These are phyloP conservation scores for Panaeolus papilionaceus DNA, from an alignment of 768 basidiomycete species.

Conservation along the genomic window DNA sequence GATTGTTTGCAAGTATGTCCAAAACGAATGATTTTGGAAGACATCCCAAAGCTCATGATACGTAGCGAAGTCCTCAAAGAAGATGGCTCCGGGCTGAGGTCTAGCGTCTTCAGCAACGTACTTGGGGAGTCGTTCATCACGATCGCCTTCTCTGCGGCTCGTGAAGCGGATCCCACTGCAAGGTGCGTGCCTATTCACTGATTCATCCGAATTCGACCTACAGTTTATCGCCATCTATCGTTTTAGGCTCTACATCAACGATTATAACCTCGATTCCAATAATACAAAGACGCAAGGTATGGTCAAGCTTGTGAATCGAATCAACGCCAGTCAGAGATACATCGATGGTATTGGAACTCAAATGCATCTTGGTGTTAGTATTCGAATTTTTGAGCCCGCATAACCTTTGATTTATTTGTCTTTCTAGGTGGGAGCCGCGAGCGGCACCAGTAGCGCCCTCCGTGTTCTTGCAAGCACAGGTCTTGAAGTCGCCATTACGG, in stretches of 20 bases:
- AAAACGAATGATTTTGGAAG: neutral
- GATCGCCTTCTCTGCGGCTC: conserved; percentile 50
- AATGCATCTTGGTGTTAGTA: conserved; percentile 43
- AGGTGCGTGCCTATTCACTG: conserved; percentile 20
- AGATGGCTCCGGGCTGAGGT: conserved; percentile 44
- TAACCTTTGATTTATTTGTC: conserved; percentile 19
- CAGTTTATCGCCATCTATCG: conserved; percentile 9
- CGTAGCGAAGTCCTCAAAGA: conserved; percentile 49
- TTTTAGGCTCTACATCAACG: conserved; percentile 48
- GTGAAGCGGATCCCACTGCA: conserved; percentile 50
- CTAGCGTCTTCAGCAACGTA: conserved; percentile 47
- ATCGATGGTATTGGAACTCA: conserved; percentile 61
- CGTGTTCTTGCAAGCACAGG: conserved; percentile 48
- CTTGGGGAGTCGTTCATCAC: conserved; percentile 49
- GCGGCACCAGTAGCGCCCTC: conserved; percentile 48
- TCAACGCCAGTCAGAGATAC: conserved; percentile 43
- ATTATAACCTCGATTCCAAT: conserved; percentile 55
- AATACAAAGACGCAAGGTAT: conserved; percentile 50
- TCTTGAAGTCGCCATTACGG: conserved; percentile 52
- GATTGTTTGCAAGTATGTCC: conserved; percentile 37
- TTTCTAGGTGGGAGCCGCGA: conserved; percentile 43
- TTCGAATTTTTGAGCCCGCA: conserved; percentile 16
- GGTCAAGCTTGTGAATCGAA: conserved; percentile 45
- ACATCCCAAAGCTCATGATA: conserved; percentile 27
- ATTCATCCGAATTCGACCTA: too few relatives aligned